Percentiles rank a stretch among this genome's conserved stretches.
Evolutionary conservation across 2,329 filamentous ascomycete genomes (phyloP).

Genomic region (Diatrype stigma): DNA sequence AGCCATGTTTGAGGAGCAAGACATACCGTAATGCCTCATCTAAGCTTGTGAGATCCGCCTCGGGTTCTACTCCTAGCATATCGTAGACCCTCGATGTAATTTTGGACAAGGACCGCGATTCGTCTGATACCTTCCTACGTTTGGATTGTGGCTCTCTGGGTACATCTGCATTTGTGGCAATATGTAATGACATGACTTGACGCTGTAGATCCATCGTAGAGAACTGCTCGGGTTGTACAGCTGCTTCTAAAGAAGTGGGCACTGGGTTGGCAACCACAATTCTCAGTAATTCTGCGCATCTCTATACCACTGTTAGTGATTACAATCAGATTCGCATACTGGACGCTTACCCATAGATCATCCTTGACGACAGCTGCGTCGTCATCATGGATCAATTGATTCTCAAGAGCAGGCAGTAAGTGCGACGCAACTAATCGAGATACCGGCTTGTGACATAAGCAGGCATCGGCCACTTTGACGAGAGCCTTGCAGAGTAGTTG

Average conservation of each 20-base stretch:
- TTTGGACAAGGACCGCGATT: constrained; percentile 16
- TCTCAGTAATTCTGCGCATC: constrained; percentile 26
- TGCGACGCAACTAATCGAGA: constrained; percentile 39
- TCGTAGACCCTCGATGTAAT: constrained; percentile 22
- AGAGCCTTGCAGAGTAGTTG: constrained; percentile 35
- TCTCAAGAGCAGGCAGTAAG: constrained; percentile 38
- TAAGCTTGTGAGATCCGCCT: constrained; percentile 24
- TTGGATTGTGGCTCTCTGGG: constrained; percentile 22
- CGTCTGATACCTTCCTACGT: constrained; percentile 26
- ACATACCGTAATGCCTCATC: constrained; percentile 45
- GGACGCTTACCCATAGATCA: constrained; percentile 38
- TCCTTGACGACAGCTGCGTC: constrained; percentile 28
- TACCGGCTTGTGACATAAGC: constrained; percentile 27
- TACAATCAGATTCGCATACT: constrained; percentile 8
- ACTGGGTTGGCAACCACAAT: constrained; percentile 16
- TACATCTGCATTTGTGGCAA: constrained; percentile 5
- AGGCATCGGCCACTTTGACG: constrained; percentile 32
- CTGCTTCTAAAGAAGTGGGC: constrained; percentile 12
- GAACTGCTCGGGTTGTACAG: constrained; percentile 21
- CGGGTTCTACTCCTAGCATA: constrained; percentile 23
- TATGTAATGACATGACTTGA: constrained; percentile 16
- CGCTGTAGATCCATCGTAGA: constrained; percentile 18
- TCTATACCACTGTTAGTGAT: constrained; percentile 22
- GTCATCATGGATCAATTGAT: constrained; percentile 27
- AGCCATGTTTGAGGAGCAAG: constrained; percentile 1